Conservation (phyloP, 2,329 filamentous ascomycete species). For the Pseudocercospora ulei region DNA sequence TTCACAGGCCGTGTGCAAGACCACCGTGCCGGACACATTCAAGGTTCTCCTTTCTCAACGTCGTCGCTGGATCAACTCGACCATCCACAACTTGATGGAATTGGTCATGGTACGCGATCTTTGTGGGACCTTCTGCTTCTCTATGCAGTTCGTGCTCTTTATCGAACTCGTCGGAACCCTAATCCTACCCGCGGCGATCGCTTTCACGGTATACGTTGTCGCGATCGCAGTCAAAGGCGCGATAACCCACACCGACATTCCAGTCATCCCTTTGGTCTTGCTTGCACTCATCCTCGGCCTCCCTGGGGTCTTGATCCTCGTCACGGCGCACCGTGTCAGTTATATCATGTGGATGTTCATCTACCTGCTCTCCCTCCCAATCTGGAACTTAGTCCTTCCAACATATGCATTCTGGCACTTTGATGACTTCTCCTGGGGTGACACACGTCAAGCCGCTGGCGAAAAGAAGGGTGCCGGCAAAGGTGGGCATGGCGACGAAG, state of each 20-base stretch:
- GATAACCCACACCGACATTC: conserved; percentile 49
- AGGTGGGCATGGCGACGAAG: conserved; percentile 54
- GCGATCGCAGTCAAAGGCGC: conserved; percentile 70
- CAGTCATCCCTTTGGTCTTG: conserved; percentile 82
- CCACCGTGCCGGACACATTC: conserved; percentile 87
- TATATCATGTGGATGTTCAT: conserved; percentile 97
- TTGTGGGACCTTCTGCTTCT: conserved; percentile 98
- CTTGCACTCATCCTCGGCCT: conserved; percentile 86
- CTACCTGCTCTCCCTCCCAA: conserved; percentile 81
- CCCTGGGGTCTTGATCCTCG: conserved; percentile 78
- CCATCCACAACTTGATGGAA: conserved; percentile 97
- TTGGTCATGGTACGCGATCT: conserved; percentile 88
- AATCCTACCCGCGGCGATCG: conserved; percentile 88
- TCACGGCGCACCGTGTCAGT: conserved; percentile 84
- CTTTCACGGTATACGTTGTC: conserved; percentile 93
- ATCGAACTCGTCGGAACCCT: conserved; percentile 91
- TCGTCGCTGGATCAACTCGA: conserved; percentile 98
- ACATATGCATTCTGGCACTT: conserved; percentile 99
- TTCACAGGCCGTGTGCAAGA: conserved; percentile 93
- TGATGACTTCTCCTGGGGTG: conserved; percentile 98
- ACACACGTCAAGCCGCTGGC: conserved; percentile 88
- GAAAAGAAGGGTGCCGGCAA: conserved; percentile 79
- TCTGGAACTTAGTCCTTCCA: conserved; percentile 96
- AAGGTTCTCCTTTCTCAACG: conserved; percentile 86
- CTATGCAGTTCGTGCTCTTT: conserved; percentile 97